Conservation (phyloP, 1,284 basidiomycete genomes). For the Leccinum pallidistipes region DNA sequence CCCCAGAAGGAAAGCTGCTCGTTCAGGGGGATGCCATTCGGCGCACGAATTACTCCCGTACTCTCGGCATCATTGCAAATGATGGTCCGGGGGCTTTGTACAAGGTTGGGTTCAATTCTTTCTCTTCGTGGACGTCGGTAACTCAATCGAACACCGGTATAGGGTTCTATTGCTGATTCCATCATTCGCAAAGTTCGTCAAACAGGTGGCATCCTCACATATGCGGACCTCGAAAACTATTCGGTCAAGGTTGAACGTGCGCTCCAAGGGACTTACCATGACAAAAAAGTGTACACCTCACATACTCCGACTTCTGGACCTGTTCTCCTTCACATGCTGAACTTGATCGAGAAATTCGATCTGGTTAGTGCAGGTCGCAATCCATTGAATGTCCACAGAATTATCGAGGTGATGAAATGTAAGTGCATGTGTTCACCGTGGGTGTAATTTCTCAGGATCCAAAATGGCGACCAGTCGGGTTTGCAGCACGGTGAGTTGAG, state of each 20-base stretch:
- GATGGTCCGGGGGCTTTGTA: constrained; percentile 77
- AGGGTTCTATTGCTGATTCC: constrained; percentile 76
- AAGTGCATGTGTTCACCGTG: constrained; percentile 21
- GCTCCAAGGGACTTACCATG: constrained; percentile 73
- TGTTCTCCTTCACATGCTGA: constrained; percentile 79
- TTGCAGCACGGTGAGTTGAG: constrained; percentile 58
- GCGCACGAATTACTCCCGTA: constrained; percentile 68
- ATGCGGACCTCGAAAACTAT: constrained; percentile 73
- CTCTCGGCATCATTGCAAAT: constrained; percentile 63
- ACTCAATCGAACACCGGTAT: constrained; percentile 11
- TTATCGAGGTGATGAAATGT: constrained; percentile 81
- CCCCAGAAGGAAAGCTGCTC: constrained; percentile 72
- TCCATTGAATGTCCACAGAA: constrained; percentile 64
- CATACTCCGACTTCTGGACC: constrained; percentile 83
- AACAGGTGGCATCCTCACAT: constrained; percentile 79
- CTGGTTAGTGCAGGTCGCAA: constrained; percentile 50
- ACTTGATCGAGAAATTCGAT: constrained; percentile 71
- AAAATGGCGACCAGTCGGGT: constrained; percentile 50
- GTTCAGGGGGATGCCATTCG: constrained; percentile 73
- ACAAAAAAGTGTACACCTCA: constrained; percentile 81
- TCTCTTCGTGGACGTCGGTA: constrained; percentile 17
- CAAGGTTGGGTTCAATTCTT: constrained; percentile 45
- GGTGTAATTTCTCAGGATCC: constrained; percentile 14
- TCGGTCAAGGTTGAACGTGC: constrained; percentile 71
- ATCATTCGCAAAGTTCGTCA: constrained; percentile 65